Conservation (phyloP, 139 green algal genomes). For the Chlamydomonas sp. region DNA sequence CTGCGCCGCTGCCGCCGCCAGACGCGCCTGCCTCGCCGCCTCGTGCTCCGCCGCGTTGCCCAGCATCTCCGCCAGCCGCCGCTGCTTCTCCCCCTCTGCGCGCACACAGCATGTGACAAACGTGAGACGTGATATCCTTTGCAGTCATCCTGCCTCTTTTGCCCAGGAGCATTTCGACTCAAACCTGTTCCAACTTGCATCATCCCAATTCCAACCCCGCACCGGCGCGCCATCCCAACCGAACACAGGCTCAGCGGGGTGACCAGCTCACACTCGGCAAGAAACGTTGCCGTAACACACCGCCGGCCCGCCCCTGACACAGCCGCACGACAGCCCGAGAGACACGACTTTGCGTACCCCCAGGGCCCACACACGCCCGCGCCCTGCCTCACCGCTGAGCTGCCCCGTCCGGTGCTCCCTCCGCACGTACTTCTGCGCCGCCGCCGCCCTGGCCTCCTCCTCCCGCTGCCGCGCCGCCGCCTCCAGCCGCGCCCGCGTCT, state of each 20-base stretch:
- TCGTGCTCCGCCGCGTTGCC: conserved; percentile 83
- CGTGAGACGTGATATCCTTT: too few relatives aligned
- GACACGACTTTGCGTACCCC: not conserved
- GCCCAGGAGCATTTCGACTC: too few relatives aligned
- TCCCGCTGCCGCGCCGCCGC: conserved; percentile 65
- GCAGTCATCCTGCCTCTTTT: too few relatives aligned
- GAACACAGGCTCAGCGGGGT: not conserved
- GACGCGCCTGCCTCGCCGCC: conserved; percentile 56
- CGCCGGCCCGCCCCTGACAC: too few relatives aligned
- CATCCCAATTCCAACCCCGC: not conserved
- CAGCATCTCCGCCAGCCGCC: conserved; percentile 87
- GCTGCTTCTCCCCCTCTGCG: conserved; percentile 80
- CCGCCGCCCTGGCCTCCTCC: conserved; percentile 69
- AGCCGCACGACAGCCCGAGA: not conserved
- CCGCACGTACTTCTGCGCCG: conserved; percentile 53
- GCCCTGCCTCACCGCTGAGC: conserved; percentile 47
- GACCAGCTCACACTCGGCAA: too few relatives aligned
- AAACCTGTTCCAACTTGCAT: not conserved
- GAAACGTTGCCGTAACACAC: too few relatives aligned
- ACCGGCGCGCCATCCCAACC: not conserved
- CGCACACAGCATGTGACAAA: not conserved
- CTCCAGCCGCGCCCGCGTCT: conserved; percentile 71
- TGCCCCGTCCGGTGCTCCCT: conserved; percentile 68
- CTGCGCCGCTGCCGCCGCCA: conserved; percentile 53
- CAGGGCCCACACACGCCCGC: not conserved